Base-by-base conservation (phyloP, 2,329 filamentous ascomycete genomes). In the Cercospora sp. region DNA sequence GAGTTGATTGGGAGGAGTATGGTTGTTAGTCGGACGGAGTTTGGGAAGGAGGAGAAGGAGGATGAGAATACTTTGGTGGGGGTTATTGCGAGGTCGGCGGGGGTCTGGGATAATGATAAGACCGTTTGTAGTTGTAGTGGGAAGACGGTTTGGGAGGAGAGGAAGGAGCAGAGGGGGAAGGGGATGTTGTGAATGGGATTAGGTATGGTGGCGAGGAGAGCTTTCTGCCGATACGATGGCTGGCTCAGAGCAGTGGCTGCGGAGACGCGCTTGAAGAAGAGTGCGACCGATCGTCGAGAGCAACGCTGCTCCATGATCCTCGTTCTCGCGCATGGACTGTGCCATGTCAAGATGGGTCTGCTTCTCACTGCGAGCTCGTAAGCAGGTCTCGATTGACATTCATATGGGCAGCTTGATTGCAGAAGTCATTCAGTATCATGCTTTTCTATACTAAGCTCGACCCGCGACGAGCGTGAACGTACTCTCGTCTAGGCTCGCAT, bases 101-200 rank as follows among this genome's bases (percentile, higher is more conserved):
- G 95, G n/a, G 91, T 97, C 69, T 99, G 95, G 95, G 94, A 97
- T 79, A 97, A 99, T 75, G 93, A 97, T 79, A 99, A 98, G 86
- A 97, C 92, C 57, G 94, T 99, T 5, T 99, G 95, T 80, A 97
- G 93, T 59, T 99, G 95, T 81, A 96, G 93, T 42, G 95, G 95
- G 3, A 98, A 98, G 87, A 98, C 94, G 66, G 87, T 99, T 10
- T 99, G 95, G 95, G 91, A 99, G 81, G 95, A 99, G 84, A 88
- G 95, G 74, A 90, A 90, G 81, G 94, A 97, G 76, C 92, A 97
- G 82, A 89, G 94, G 51, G 85, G 87, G 72, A 94, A 92, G 82
- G 95, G 95, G 2, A 98, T 99, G 92, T 82, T 95, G 74, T 97
- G 66, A 71, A 33, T 16, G 16, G 33, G 30, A 4, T 20, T 18